Evolutionary conservation across 2,329 filamentous ascomycete genomes (phyloP), one percentile per base, ranked within the genome.

Genomic region (Trichoderma sp.): DNA sequence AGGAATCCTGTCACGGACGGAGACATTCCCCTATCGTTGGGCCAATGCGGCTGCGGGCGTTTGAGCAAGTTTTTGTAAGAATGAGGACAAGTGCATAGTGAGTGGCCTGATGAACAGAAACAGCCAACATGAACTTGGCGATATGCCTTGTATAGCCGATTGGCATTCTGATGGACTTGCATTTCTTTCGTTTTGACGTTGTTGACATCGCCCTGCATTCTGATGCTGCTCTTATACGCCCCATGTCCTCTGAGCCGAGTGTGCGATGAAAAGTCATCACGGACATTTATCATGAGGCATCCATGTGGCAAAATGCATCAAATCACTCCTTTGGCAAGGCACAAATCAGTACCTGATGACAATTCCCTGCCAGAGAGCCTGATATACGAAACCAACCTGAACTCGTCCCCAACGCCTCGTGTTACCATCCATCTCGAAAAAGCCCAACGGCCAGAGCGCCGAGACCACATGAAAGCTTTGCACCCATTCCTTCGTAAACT

Each of bases 41-140:
- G 9, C 52, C 19, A 24, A 24, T 41, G 50, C 28, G 21, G 43
- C 19, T 68, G 67, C 67, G 67, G 52, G 61, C 43, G 39, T 67
- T 69, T 69, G 67, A 69, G 67, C 67, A 69, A 67, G 58, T 69
- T 69, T 69, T 17, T 17, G 12, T 9, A 12, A 14, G 12, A 39
- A 14, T 39, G 12, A 39, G 34, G 10, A 39, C 14, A 24, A 24
- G 21, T 24, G 21, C 21, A 24, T 24, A 24, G 21, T 24, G 21
- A 44, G 43, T 44, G 43, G 43, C 43, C 43, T n/a, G 43, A 44
- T 44, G 26, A 1, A 17, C 26, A 48, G 52, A 52, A 30, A 15
- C 43, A 19, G 57, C 19, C 30, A 34, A 34, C 30, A 10, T 9
- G 30, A 10, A 10, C 43, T 59, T 59, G 56, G 43, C 43, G 2